phyloP scores from a whole-genome alignment of 768 basidiomycete genomes.

The Tricholomella constricta region DNA sequence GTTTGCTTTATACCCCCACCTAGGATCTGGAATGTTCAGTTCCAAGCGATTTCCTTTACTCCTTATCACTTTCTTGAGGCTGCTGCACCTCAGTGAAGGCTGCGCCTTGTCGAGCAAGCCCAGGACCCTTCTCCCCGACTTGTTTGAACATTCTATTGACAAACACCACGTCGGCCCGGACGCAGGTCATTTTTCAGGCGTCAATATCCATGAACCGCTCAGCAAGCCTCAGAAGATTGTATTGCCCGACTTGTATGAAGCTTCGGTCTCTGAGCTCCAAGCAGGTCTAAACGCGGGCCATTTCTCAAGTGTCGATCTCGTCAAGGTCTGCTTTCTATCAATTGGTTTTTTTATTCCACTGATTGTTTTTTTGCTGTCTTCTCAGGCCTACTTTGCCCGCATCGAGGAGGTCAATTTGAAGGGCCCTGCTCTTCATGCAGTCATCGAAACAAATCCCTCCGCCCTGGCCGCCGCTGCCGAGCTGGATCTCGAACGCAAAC shows the following conservation, averaged over 20 bases:
- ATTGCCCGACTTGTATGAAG: slow-evolving; percentile 63
- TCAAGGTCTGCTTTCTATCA: slow-evolving; percentile 43
- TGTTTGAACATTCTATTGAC: no score
- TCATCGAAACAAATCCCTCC: slow-evolving; percentile 57
- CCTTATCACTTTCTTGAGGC: not conserved
- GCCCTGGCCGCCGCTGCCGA: slow-evolving; percentile 54
- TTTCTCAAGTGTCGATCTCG: slow-evolving; percentile 63
- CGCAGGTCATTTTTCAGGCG: no score
- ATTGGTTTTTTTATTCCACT: not conserved
- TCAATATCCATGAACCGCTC: not conserved
- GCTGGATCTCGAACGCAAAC: slow-evolving; percentile 46
- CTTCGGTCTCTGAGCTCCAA: slow-evolving; percentile 56
- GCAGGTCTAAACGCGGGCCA: slow-evolving; percentile 47
- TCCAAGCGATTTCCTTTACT: not conserved
- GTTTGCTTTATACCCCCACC: not conserved
- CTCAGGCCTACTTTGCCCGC: slow-evolving; percentile 63
- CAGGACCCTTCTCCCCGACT: no score
- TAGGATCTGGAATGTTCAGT: not conserved
- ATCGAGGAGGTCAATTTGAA: slow-evolving; percentile 70
- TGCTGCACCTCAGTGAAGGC: not conserved
- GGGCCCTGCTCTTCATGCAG: slow-evolving; percentile 57
- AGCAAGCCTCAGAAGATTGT: not conserved
- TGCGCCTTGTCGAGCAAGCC: no score
- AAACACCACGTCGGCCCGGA: no score
- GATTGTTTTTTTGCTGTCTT: not conserved